Evolutionary conservation across 176 grass and related monocot species (phyloP), one percentile per base, ranked within the genome.

Genomic region (Raddia guianensis): DNA sequence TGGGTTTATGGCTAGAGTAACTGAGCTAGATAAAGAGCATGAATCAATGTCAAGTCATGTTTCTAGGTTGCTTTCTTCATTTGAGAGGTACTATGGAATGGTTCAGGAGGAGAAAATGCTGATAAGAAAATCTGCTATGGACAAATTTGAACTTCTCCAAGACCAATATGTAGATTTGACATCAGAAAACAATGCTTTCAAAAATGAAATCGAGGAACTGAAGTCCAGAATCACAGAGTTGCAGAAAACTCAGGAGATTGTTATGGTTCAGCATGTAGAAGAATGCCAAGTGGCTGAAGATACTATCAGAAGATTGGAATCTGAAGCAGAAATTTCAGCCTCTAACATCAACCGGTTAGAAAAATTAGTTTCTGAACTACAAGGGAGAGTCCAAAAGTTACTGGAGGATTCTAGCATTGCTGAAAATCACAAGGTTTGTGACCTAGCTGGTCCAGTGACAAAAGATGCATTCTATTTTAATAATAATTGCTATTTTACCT

Each of bases 251-350:
- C 91, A 97, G 72, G 91, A 97, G 83, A 80, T 93, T 70, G 72
- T 89, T 84, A 91, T 97, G 91, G 94, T 97, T 69, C 89, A 97
- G 80, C 89, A 92, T 91, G 94, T 85, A 77, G 92, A 98, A 80
- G 92, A 94, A 86, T 94, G 95, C 44, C 91, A 78, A 52, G 52
- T 91, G 35, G 70, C 80, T 87, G 95, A 98, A 92, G 90, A 92
- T 80, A 92, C 89, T 68, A 85, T 92, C 62, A 89, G 84, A 85
- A 91, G 80, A 75, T 80, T 98, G 75, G 86, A 89, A 48, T 86
- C 83, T 89, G 88, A 94, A 84, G 86, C 86, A 74, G 83, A 89
- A 83, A 83, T 77, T 91, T 75, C 87, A 85, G 58, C 86, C 49
- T 91, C 80, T 64, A 86, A 93, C 53, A 91, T 91, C 19, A 80